A percentile compares a stretch with the other conserved stretches of the same genome.
phyloP scores from a whole-genome alignment of 768 basidiomycete species.

The Candolleomyces efflorescens region DNA sequence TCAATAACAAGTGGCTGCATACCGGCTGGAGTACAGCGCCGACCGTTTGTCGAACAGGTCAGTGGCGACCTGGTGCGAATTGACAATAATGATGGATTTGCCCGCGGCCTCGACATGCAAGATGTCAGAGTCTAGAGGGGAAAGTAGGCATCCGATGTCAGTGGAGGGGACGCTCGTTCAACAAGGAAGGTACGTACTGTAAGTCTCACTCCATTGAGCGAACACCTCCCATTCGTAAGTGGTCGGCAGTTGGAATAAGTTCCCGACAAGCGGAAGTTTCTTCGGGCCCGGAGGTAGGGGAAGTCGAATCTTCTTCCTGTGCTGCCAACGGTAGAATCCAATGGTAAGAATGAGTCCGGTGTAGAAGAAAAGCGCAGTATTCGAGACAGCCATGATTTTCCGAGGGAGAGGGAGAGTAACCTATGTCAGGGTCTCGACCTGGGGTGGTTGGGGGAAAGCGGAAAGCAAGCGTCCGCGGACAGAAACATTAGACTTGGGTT shows the following conservation, averaged over 20 bases:
- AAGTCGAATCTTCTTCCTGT: constrained; percentile 10
- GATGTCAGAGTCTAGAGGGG: constrained; percentile 19
- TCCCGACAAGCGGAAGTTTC: constrained; percentile 36
- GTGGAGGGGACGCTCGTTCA: not conserved
- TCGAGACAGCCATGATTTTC: not conserved
- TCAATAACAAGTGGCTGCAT: not conserved
- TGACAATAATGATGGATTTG: constrained; percentile 22
- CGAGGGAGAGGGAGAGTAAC: not conserved
- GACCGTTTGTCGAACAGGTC: constrained; percentile 39
- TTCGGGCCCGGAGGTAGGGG: constrained; percentile 38
- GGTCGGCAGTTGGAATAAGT: constrained; percentile 34
- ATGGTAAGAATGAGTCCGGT: not conserved
- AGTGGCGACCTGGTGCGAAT: constrained; percentile 26
- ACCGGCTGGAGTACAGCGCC: constrained; percentile 31
- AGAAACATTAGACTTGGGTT: no score
- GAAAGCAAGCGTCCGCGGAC: no score
- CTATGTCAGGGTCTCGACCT: not conserved
- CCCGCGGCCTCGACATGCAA: constrained; percentile 20
- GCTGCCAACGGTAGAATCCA: not conserved
- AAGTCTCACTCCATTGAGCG: constrained; percentile 33
- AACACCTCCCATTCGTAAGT: constrained; percentile 32
- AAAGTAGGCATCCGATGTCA: not conserved
- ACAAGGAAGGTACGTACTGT: constrained; percentile 21
- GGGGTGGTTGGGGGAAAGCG: no score
- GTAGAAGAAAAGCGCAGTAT: not conserved